A percentile compares a stretch with the other conserved stretches of the same genome.
Evolutionary conservation across 257 asterid genomes (phyloP).

Genomic region (Lithospermum erythrorhizon): DNA sequence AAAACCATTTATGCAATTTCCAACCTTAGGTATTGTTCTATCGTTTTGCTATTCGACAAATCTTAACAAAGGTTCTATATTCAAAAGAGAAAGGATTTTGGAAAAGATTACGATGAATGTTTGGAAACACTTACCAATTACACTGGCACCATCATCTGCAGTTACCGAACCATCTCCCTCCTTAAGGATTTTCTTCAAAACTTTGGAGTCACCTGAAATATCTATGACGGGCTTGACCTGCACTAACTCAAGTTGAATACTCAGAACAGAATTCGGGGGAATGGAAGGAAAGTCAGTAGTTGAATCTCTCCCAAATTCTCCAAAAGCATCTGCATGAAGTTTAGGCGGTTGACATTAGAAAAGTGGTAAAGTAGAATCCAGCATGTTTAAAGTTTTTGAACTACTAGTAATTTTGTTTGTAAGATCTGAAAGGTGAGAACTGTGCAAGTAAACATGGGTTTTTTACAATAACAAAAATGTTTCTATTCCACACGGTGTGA

Average conservation of each 20-base stretch:
- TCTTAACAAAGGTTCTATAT: neutral
- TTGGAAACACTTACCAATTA: slow-evolving; percentile 38
- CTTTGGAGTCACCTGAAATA: slow-evolving; percentile 48
- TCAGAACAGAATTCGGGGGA: slow-evolving; percentile 37
- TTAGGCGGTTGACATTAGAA: slow-evolving; percentile 3
- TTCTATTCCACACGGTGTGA: no score
- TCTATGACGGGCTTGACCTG: slow-evolving; percentile 46
- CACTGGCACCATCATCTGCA: slow-evolving; percentile 61
- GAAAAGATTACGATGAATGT: neutral
- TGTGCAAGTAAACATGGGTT: no score
- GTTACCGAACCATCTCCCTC: slow-evolving; percentile 54
- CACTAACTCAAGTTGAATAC: slow-evolving; percentile 36
- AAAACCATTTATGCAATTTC: no score
- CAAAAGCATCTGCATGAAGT: slow-evolving; percentile 48
- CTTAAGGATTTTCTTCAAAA: slow-evolving; percentile 47
- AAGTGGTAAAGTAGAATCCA: neutral
- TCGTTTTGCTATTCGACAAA: neutral
- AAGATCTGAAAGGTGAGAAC: no score
- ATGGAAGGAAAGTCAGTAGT: slow-evolving; percentile 21
- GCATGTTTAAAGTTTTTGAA: no score
- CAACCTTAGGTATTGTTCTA: no score
- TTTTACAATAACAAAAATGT: no score
- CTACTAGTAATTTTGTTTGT: no score
- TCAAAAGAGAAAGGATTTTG: no score
- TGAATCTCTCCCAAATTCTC: slow-evolving; percentile 22